These are phyloP conservation scores for Lentinus brumalis DNA, from an alignment of 768 basidiomycete species.

Conservation along the genomic window DNA sequence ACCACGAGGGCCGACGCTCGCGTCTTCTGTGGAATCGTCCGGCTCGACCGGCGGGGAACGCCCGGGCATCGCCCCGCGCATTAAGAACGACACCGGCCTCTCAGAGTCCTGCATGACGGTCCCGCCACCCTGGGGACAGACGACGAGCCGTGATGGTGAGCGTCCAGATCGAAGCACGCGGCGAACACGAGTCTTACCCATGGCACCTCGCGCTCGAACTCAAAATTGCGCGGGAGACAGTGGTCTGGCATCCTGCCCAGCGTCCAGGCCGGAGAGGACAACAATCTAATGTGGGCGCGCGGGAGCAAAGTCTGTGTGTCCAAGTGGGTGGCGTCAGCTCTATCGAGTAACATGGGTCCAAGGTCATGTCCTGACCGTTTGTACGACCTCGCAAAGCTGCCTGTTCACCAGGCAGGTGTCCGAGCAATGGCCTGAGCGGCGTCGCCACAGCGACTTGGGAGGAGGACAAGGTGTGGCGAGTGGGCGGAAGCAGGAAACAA, in stretches of 20 bases:
- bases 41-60: background rate
- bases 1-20: conserved; percentile 12
- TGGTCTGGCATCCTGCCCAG: conserved; percentile 5
- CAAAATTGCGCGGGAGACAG: conserved; percentile 5
- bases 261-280: background rate
- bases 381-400: background rate
- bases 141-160: background rate
- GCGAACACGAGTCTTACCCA: conserved; percentile 6
- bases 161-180: background rate
- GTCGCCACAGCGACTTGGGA: background rate
- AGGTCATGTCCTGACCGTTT: background rate
- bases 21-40: background rate
- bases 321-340: conserved; percentile 11
- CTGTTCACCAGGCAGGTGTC: background rate
- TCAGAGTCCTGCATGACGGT: conserved; percentile 16
- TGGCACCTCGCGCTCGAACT: background rate
- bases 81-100: conserved; percentile 20
- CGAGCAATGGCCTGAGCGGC: background rate
- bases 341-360: conserved; percentile 3
- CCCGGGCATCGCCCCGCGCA: conserved; percentile 8
- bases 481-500: background rate
- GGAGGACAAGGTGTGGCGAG: background rate
- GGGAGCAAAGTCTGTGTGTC: conserved; percentile 8
- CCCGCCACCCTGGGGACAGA: conserved; percentile 12
- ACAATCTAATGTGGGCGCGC: conserved; percentile 10